Evolutionary conservation across 2,329 filamentous ascomycete species (phyloP), one percentile per base, ranked within the genome.

Genomic region (Aureobasidium melanogenum): DNA sequence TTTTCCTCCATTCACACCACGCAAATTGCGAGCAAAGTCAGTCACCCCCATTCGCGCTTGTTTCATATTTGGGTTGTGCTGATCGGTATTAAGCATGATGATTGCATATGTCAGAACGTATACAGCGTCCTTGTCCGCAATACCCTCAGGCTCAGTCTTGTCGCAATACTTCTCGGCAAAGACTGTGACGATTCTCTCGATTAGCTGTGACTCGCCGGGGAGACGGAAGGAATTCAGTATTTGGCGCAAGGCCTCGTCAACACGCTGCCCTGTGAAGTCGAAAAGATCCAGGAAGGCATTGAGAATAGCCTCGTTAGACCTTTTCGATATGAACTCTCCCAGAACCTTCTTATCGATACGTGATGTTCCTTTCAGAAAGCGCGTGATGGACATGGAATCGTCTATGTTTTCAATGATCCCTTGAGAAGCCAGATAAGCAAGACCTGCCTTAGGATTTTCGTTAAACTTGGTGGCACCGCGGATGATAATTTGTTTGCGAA

Each of bases 81-180:
- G 88, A 71, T 99, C 94, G 0, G 93, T 97, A 70, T 99, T 99
- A 61, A 99, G 79, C 84, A 99, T 91, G 73, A 99, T 96, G 69
- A 97, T 95, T 39, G 92, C 94, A 71, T 99, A 99, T 0, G 89
- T 93, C 56, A 99, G 79, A 51, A 99, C 85, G 69, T 89, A 99
- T 24, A 94, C 86, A 8, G 91, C 86, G 72, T 99, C 94, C 67
- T 89, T 88, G 69, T 96, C 87, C 7, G 86, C 88, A 64, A 97
- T 86, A 24, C 86, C 88, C 59, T 88, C 83, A 0, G 89, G 87
- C 28, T 84, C 82, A 6, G 83, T 84, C 63, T 84, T 84, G 9
- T 82, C 77, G 72, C 88, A 88, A 72, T 96, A 99, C 70, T 89
- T 90, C 66, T 93, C 89, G 0, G 90, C 84, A 73, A 99, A 99